Evolutionary conservation across 2,329 filamentous ascomycete species (phyloP), one percentile per base, ranked within the genome.

Genomic region (Alternaria postmessia): DNA sequence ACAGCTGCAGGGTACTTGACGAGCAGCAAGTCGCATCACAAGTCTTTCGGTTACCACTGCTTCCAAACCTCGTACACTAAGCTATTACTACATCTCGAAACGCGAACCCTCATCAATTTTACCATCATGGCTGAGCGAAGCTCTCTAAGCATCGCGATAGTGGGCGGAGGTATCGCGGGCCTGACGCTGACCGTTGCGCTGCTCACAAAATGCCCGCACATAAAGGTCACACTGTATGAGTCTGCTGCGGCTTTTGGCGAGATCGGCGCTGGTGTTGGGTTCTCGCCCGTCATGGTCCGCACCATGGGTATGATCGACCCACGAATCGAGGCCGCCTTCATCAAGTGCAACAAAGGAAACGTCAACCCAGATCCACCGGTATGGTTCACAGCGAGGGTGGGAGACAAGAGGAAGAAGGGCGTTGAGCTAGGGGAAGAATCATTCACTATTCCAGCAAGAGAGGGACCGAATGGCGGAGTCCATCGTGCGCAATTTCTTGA

Each of bases 151-250:
- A 71, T 87, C 60, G 86, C 86, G 61, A 85, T 89, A 26, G 76
- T 88, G 18, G 87, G 87, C 62, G 86, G 85, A 42, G 86, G 86
- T n/a, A 87, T 89, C 49, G 82, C 82, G 6, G 86, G 87, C 20
- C 75, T 88, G 3, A 77, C 77, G 4, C 79, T 88, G 1, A 83
- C 84, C 8, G 80, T 85, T 32, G 84, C 81, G 4, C 80, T 89
- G 4, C 74, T 81, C 41, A 75, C 79, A 38, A 79, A 68, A 79
- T 58, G 56, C 16, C 61, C 68, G 3, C 67, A 76, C 26, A 69
- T 87, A 22, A 71, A 72, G 0, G 75, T 85, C 28, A 79, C 79
- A 3, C 80, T 89, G 51, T 89, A 87, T 67, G 87, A 89, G 71
- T 80, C 84, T 4, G 85, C 85, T 0, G 60, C 77, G 0, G 75